Evolutionary conservation across 805 yeast species (phyloP).

Genomic region (Yarrowia osloensis): DNA sequence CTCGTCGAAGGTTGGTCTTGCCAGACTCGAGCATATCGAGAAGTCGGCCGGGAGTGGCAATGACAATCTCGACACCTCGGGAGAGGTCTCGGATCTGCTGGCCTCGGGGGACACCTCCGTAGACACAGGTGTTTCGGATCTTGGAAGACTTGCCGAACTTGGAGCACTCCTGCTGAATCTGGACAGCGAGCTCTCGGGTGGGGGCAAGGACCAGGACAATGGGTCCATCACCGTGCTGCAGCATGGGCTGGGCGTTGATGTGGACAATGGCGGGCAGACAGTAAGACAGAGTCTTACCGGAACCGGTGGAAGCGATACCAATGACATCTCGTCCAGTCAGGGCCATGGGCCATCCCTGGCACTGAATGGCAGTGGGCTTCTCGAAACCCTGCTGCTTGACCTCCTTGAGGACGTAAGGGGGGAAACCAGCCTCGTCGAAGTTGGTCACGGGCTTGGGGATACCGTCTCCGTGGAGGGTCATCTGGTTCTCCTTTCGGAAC

Average conservation of each 20-base stretch:
- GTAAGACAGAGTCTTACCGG: constrained; percentile 97
- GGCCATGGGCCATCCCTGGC: constrained; percentile 99
- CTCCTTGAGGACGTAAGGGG: constrained; percentile 86
- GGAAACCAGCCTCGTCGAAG: constrained; percentile 98
- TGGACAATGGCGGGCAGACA: constrained; percentile 97
- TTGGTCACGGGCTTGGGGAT: constrained; percentile 92
- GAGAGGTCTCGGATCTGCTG: constrained; percentile 95
- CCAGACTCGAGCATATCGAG: constrained; percentile 96
- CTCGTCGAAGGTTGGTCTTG: constrained; percentile 93
- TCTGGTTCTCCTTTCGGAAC: constrained; percentile 82
- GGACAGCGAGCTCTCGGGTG: constrained; percentile 98
- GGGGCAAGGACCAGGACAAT: constrained; percentile 94
- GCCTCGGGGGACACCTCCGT: constrained; percentile 99
- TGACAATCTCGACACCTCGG: constrained; percentile 92
- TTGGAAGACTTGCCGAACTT: constrained; percentile 90
- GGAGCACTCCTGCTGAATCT: constrained; percentile 93
- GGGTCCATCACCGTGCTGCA: constrained; percentile 95
- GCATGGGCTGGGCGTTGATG: constrained; percentile 95
- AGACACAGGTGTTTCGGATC: constrained; percentile 90
- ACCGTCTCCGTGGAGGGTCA: constrained; percentile 79
- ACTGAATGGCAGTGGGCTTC: constrained; percentile 93
- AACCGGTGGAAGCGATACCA: constrained; percentile 98
- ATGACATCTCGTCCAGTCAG: constrained; percentile 97
- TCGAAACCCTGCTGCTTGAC: constrained; percentile 91
- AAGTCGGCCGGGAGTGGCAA: constrained; percentile 99